Conservation (phyloP, 768 basidiomycete genomes). For the Leccinum disarticulatum region DNA sequence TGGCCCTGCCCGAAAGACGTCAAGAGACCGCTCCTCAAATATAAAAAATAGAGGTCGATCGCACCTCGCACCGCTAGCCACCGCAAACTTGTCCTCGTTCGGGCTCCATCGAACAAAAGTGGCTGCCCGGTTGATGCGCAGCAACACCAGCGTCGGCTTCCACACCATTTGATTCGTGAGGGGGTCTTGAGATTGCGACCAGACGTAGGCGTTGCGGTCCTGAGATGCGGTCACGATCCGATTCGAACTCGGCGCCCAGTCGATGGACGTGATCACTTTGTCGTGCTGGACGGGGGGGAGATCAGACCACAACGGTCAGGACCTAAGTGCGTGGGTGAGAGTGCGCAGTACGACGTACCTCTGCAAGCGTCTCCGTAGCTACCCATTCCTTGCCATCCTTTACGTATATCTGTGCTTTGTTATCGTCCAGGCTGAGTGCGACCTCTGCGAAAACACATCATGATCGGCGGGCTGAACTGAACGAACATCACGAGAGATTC, state of each 20-base stretch:
- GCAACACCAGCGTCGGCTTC: constrained; percentile 96
- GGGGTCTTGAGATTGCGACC: constrained; percentile 80
- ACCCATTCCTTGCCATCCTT: constrained; percentile 69
- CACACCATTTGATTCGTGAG: constrained; percentile 71
- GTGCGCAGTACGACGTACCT: constrained; percentile 48
- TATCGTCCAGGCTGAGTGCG: constrained; percentile 86
- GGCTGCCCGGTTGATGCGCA: constrained; percentile 94
- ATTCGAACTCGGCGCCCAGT: constrained; percentile 97
- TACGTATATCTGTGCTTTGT: constrained; percentile 81
- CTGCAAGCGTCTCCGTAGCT: constrained; percentile 73
- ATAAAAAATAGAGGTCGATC: not conserved
- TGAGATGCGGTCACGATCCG: constrained; percentile 99
- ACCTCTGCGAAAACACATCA: constrained; percentile 57
- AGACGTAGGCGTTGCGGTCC: constrained; percentile 98
- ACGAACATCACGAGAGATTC: not conserved
- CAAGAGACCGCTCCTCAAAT: not conserved
- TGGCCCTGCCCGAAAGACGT: constrained; percentile 55
- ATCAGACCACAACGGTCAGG: not conserved
- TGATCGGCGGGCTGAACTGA: constrained; percentile 1
- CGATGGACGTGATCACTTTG: constrained; percentile 95
- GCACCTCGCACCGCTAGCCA: constrained; percentile 92
- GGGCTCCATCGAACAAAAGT: constrained; percentile 97
- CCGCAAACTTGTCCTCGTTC: constrained; percentile 97
- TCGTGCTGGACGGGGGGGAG: constrained; percentile 77
- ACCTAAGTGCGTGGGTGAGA: not conserved